These are phyloP conservation scores for Clausena lansium DNA, from an alignment of 345 rosid genomes.

Conservation along the genomic window DNA sequence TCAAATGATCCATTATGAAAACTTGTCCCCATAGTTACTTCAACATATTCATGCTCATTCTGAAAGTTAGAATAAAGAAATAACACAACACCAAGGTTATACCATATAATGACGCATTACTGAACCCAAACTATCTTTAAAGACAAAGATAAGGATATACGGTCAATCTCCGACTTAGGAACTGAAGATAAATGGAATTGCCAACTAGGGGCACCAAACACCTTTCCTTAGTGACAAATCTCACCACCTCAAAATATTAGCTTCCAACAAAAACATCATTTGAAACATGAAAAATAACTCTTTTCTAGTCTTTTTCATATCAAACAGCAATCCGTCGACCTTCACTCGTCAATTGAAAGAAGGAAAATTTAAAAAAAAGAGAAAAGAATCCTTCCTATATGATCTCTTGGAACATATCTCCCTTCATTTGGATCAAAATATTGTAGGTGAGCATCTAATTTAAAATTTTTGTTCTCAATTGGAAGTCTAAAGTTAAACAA, in stretches of 20 bases:
- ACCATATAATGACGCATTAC: neutral
- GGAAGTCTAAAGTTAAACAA: neutral
- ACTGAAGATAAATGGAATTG: neutral
- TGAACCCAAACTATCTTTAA: neutral
- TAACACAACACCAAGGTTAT: neutral
- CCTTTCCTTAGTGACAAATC: neutral
- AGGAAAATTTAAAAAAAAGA: neutral
- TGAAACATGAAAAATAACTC: neutral
- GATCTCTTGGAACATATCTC: neutral
- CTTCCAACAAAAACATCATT: neutral
- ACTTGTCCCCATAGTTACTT: neutral
- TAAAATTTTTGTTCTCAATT: neutral
- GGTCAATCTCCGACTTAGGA: neutral
- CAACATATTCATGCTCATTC: neutral
- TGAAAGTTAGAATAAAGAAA: neutral
- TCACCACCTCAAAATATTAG: neutral
- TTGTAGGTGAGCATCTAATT: neutral
- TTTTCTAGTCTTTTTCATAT: neutral
- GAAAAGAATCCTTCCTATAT: neutral
- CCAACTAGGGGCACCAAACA: neutral
- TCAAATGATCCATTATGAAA: neutral
- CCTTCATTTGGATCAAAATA: neutral
- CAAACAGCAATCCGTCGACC: neutral
- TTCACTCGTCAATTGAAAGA: neutral
- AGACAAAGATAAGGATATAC: neutral